Conservation (phyloP, 2,329 filamentous ascomycete genomes). For the Endoconidiophora laricicola region DNA sequence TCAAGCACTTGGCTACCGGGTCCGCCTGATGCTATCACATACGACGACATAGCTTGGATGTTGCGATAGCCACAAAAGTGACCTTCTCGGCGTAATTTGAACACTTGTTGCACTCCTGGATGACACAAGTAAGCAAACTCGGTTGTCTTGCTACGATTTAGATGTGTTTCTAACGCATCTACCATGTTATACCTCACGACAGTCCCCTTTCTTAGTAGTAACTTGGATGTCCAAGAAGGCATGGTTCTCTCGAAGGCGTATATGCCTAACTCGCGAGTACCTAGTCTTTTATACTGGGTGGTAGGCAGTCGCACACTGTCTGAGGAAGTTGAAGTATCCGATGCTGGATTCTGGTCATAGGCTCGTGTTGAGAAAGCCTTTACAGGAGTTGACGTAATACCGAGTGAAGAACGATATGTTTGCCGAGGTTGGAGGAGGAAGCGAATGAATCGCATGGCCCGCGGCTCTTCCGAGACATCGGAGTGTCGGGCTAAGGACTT, state of each 20-base stretch:
- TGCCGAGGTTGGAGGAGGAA: background rate
- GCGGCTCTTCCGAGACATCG: conserved; percentile 1
- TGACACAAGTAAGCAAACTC: conserved; percentile 66
- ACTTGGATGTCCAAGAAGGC: background rate
- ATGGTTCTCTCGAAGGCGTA: background rate
- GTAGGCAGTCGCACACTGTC: too few species aligned
- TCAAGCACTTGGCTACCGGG: conserved; percentile 44
- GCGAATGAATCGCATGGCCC: conserved; percentile 1
- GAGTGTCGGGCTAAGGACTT: background rate
- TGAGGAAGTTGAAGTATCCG: conserved; percentile 17
- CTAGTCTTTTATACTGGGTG: background rate
- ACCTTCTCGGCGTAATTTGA: conserved; percentile 64
- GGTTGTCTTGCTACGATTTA: conserved; percentile 26
- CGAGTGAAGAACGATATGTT: too few species aligned
- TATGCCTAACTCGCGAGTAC: background rate
- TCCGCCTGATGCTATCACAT: conserved; percentile 44
- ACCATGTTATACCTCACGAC: background rate
- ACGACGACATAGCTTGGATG: conserved; percentile 79
- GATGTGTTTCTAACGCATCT: background rate
- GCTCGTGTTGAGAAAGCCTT: too few species aligned
- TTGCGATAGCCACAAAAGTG: conserved; percentile 93
- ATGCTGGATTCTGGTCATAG: conserved; percentile 26
- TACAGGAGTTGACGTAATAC: too few species aligned
- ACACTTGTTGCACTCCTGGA: conserved; percentile 57
- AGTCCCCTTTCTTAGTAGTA: background rate